Conservation (phyloP, 495 filamentous ascomycete genomes). For the Talaromyces adpressus region DNA sequence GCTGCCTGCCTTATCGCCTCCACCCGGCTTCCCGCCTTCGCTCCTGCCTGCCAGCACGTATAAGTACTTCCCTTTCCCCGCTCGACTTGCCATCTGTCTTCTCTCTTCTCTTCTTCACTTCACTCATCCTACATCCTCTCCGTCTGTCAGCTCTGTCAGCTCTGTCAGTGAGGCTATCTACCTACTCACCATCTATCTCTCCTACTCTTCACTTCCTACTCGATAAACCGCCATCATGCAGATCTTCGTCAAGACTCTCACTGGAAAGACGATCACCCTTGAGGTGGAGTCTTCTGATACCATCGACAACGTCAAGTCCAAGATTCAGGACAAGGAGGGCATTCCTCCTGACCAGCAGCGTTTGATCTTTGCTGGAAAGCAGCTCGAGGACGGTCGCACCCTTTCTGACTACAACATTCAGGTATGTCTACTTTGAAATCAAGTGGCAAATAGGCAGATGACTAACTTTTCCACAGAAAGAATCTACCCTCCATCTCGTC, state of each 20-base stretch:
- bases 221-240: conserved; percentile 58
- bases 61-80: conserved; percentile 15
- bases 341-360: conserved; percentile 98
- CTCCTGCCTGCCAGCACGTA: background rate
- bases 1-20: conserved; percentile 2
- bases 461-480: conserved; percentile 51
- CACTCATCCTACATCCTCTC: background rate
- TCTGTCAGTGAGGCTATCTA: background rate
- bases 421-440: conserved; percentile 9
- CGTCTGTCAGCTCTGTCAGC: conserved; percentile 5
- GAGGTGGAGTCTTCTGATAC: conserved; percentile 98
- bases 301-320: conserved; percentile 98
- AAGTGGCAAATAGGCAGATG: background rate
- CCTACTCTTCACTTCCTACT: background rate
- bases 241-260: conserved; percentile 83
- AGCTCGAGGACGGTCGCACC: conserved; percentile 94
- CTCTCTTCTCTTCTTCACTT: conserved; percentile 13
- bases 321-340: conserved; percentile 99
- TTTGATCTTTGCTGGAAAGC: conserved; percentile 97
- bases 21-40: conserved; percentile 8
- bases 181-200: conserved; percentile 1
- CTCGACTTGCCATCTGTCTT: conserved; percentile 3
- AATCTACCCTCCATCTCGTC: conserved; percentile 90
- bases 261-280: conserved; percentile 98
- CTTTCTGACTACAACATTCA: conserved; percentile 98